Percentiles rank a stretch among this genome's conserved stretches.
Conservation (phyloP, 208 protist species). For the Lotmaria passim region DNA sequence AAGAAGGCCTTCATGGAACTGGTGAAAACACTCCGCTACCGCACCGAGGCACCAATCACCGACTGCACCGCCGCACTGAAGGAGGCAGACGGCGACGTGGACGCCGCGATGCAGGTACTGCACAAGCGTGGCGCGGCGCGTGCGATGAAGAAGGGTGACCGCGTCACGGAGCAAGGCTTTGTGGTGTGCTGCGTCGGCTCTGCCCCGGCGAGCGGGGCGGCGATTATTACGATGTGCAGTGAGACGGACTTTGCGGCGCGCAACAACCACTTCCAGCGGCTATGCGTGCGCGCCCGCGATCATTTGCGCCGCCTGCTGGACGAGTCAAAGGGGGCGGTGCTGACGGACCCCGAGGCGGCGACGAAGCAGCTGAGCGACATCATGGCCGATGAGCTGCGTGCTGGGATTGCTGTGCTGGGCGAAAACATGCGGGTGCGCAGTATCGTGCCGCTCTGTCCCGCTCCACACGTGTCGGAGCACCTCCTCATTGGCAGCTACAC, state of each 20-base stretch:
- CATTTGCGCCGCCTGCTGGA: constrained; percentile 49
- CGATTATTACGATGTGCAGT: constrained; percentile 82
- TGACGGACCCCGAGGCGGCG: constrained; percentile 55
- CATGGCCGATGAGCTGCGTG: constrained; percentile 46
- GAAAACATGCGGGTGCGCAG: constrained; percentile 82
- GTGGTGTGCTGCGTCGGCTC: constrained; percentile 74
- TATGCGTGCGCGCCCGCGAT: constrained; percentile 46
- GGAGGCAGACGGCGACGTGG: constrained; percentile 76
- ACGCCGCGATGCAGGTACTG: constrained; percentile 77
- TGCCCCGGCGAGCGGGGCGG: constrained; percentile 49
- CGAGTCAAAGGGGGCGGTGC: constrained; percentile 49
- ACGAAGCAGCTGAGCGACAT: constrained; percentile 45
- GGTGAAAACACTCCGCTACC: constrained; percentile 86
- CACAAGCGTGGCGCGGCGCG: constrained; percentile 77
- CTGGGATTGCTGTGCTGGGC: constrained; percentile 77
- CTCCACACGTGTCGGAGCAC: constrained; percentile 54
- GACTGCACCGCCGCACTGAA: constrained; percentile 87
- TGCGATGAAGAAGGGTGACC: constrained; percentile 84
- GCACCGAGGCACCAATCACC: constrained; percentile 89
- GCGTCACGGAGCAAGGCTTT: constrained; percentile 84
- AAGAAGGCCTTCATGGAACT: constrained; percentile 86
- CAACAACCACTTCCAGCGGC: constrained; percentile 75
- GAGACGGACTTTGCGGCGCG: constrained; percentile 93
- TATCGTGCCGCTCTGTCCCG: constrained; percentile 54
- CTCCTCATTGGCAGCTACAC: constrained; percentile 81